Base-by-base conservation (phyloP, 331 rosid genomes). In the Dryas integrifolia region DNA sequence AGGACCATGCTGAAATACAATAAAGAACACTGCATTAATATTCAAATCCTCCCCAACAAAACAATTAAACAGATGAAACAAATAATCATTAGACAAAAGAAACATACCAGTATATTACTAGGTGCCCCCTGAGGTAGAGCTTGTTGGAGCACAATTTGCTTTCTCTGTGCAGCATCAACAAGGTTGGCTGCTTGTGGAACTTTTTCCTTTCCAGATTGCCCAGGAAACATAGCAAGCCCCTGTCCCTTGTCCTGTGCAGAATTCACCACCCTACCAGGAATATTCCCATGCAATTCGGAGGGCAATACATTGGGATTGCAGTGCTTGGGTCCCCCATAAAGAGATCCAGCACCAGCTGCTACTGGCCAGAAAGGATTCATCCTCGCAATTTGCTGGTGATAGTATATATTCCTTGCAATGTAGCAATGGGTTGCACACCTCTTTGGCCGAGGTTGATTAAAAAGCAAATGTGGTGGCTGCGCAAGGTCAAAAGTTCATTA, bases 351-450 rank as follows among this genome's bases (percentile, higher is more conserved):
- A 68, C 97, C 96, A 39, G 98, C 85, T 16, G 92, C 92, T 4
- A 96, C 88, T 3, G 97, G 92, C 97, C 99, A 95, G 77, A 89
- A 92, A 2, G 98, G 88, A 81, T 76, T 87, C 90, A 92, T 87
- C 87, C 91, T 88, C 0, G 96, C 87, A 74, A 95, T 65, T 75
- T 88, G 97, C 65, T 95, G 99, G 68, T 89, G 91, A 79, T 76
- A 89, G 69, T 41, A 61, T 71, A 95, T 88, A 73, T 82, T 92
- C 18, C 87, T 80, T 43, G 99, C 99, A 83, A 95, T 82, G 88
- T 92, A 82, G 84, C 81, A 89, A 77, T 95, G 97, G 39, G 99
- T 95, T 41, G 97, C 96, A 46, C 99, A 95, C 75, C 92, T 82
- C 83, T 91, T 91, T 1, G 90, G 93, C 80, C 96, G 86, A 30